Conservation (phyloP, 768 basidiomycete species). For the Naganishia antarctica region DNA sequence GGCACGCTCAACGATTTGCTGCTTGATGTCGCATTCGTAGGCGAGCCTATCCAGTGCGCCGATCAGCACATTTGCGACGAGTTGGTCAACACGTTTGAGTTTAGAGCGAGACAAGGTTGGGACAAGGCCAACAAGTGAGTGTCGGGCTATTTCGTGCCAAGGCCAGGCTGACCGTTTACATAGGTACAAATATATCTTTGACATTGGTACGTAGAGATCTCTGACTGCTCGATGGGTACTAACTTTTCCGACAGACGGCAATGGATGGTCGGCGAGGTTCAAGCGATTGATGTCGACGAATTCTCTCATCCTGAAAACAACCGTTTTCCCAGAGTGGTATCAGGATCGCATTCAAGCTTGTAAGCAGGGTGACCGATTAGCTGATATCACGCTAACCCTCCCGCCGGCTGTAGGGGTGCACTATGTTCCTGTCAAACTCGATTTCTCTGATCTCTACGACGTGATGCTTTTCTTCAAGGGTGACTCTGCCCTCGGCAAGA, state of each 20-base stretch:
- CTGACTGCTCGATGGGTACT: constrained; percentile 1
- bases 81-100: constrained; percentile 36
- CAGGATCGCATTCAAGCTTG: constrained; percentile 41
- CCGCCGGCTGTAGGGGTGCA: constrained; percentile 34
- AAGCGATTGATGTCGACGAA: constrained; percentile 48
- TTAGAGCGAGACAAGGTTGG: constrained; percentile 34
- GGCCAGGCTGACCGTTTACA: not conserved
- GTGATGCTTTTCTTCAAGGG: constrained; percentile 45
- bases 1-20: constrained; percentile 29
- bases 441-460: constrained; percentile 51
- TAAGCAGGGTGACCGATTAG: not conserved
- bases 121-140: constrained; percentile 38
- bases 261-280: constrained; percentile 50
- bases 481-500: constrained; percentile 34
- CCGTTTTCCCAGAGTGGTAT: constrained; percentile 49
- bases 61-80: constrained; percentile 42
- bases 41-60: constrained; percentile 39
- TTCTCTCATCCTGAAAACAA: constrained; percentile 45
- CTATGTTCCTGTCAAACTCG: constrained; percentile 51
- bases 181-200: constrained; percentile 46
- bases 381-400: not conserved
- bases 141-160: not conserved
- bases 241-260: constrained; percentile 39
- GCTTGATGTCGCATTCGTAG: constrained; percentile 40
- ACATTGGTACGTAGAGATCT: constrained; percentile 37